Evolutionary conservation across 2,329 filamentous ascomycete genomes (phyloP).

Genomic region (Aspergillus fructus): DNA sequence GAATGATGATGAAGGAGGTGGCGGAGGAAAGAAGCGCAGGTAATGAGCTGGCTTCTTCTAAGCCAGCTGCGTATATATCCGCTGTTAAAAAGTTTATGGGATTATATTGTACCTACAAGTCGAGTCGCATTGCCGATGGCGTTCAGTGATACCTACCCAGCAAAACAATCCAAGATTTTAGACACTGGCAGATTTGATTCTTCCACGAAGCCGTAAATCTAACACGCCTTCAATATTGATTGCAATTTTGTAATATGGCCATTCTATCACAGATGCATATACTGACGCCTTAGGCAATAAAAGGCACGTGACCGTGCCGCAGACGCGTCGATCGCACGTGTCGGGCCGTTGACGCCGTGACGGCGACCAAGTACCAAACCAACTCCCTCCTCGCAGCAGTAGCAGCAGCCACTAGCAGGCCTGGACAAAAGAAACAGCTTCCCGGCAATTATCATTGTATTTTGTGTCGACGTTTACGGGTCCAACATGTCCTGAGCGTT

Average conservation of each 20-base stretch:
- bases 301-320: conserved; percentile 34
- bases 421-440: background rate
- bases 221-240: background rate
- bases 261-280: background rate
- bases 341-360: background rate
- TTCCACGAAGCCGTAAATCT: background rate
- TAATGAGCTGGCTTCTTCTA: conserved; percentile 26
- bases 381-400: background rate
- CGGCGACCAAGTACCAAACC: background rate
- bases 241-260: background rate
- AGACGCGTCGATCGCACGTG: conserved; percentile 28
- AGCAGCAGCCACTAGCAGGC: background rate
- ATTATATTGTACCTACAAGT: conserved; percentile 21
- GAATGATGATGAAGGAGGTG: conserved; percentile 53
- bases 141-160: conserved; percentile 18
- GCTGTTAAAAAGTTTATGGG: conserved; percentile 17
- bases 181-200: background rate
- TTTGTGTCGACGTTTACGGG: background rate
- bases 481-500: conserved; percentile 9
- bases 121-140: conserved; percentile 25
- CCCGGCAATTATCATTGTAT: background rate
- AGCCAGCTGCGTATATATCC: conserved; percentile 24
- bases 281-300: background rate
- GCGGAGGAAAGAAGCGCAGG: conserved; percentile 47
- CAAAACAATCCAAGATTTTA: background rate